Percentiles rank a stretch among this genome's conserved stretches.
Conservation (phyloP, 164 flowering plant genomes). For the Cinnamomum micranthum region DNA sequence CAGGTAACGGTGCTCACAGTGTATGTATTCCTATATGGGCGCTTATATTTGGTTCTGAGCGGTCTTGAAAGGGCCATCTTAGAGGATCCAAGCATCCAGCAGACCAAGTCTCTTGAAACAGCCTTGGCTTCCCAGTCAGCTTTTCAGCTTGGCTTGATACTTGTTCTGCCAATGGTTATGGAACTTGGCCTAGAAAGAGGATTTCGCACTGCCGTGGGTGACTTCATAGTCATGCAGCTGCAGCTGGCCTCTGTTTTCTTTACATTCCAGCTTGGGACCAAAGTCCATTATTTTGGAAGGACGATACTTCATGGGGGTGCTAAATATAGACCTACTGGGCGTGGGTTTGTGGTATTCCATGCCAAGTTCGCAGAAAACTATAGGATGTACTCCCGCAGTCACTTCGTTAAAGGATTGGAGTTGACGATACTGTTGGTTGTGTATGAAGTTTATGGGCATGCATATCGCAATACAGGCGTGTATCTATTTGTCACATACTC, state of each 20-base stretch:
- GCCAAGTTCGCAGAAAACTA: constrained; percentile 91
- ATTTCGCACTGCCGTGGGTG: constrained; percentile 83
- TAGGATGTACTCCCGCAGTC: constrained; percentile 92
- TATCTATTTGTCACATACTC: constrained; percentile 81
- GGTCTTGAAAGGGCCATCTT: constrained; percentile 77
- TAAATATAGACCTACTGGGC: constrained; percentile 90
- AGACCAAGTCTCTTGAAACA: constrained; percentile 69
- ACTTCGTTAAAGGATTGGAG: constrained; percentile 95
- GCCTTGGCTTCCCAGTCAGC: constrained; percentile 84
- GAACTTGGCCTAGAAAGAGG: constrained; percentile 95
- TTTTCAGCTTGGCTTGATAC: constrained; percentile 80
- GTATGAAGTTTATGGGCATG: constrained; percentile 67
- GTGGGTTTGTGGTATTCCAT: constrained; percentile 97
- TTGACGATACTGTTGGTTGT: constrained; percentile 61
- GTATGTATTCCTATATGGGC: constrained; percentile 87
- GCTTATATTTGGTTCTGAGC: constrained; percentile 87
- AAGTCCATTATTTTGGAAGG: constrained; percentile 90
- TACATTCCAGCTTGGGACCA: constrained; percentile 96
- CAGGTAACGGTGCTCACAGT: constrained; percentile 94
- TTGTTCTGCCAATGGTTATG: constrained; percentile 96
- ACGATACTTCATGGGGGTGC: constrained; percentile 98
- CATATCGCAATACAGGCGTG: constrained; percentile 68
- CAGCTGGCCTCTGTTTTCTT: constrained; percentile 97
- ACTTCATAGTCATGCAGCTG: constrained; percentile 89
- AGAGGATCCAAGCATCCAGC: constrained; percentile 43